phyloP scores from a whole-genome alignment of 1,284 basidiomycete genomes.

The Coniophora puteana region DNA sequence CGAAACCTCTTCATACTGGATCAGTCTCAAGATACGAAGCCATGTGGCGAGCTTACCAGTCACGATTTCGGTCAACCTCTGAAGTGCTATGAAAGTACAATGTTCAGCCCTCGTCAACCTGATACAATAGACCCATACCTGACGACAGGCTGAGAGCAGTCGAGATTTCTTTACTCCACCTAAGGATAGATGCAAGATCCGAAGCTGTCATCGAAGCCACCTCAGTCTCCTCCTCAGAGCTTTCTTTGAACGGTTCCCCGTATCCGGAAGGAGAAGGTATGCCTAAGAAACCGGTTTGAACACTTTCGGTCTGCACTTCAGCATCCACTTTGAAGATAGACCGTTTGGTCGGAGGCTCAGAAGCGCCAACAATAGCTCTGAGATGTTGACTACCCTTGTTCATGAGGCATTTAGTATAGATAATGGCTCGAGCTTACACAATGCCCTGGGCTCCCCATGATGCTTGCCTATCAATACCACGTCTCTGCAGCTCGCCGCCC shows the following conservation, averaged over 20 bases:
- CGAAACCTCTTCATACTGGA: slow-evolving; percentile 45
- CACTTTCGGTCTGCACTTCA: slow-evolving; percentile 59
- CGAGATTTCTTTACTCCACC: slow-evolving; percentile 71
- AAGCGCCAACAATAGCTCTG: neutral
- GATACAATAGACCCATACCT: slow-evolving; percentile 29
- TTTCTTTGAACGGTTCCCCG: slow-evolving; percentile 28
- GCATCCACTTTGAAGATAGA: slow-evolving; percentile 55
- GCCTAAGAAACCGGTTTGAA: slow-evolving; percentile 32
- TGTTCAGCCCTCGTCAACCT: slow-evolving; percentile 9
- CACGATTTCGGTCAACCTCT: slow-evolving; percentile 65
- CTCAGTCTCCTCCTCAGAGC: slow-evolving; percentile 46
- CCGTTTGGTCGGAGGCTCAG: slow-evolving; percentile 47
- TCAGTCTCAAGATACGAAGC: neutral
- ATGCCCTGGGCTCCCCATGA: slow-evolving; percentile 73
- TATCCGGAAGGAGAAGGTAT: slow-evolving; percentile 29
- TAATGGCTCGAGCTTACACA: slow-evolving; percentile 57
- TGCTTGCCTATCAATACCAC: slow-evolving; percentile 58
- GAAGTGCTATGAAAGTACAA: slow-evolving; percentile 48
- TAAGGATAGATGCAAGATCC: slow-evolving; percentile 59
- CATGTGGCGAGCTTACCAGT: slow-evolving; percentile 39
- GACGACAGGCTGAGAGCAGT: slow-evolving; percentile 66
- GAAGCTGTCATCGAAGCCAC: slow-evolving; percentile 47
- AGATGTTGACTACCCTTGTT: no score
- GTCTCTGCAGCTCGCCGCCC: slow-evolving; percentile 59
- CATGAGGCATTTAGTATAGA: no score